Evolutionary conservation across 768 basidiomycete species (phyloP).

Genomic region (Pleurotus tuoliensis): DNA sequence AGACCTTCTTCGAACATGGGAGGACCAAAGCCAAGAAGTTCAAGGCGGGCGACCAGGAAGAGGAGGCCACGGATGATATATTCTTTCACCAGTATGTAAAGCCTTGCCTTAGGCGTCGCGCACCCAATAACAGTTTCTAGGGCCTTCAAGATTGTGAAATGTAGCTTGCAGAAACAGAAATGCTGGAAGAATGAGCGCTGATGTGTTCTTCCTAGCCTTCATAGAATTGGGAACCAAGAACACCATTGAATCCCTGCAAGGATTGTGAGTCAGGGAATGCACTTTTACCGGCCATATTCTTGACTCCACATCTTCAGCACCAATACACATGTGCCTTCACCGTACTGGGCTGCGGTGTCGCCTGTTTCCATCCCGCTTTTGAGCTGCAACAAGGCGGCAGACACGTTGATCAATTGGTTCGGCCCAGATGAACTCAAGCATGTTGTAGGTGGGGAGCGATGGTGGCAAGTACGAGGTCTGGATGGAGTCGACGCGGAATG

Average conservation of each 20-base stretch:
- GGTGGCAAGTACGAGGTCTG: conserved; percentile 81
- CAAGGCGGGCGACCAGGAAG: conserved; percentile 30
- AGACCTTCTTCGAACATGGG: conserved; percentile 47
- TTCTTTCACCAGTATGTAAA: conserved; percentile 64
- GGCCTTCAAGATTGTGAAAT: conserved; percentile 69
- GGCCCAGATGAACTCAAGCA: conserved; percentile 64
- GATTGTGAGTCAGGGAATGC: conserved; percentile 38
- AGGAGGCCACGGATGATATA: conserved; percentile 56
- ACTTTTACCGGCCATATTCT: background rate
- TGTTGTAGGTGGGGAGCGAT: conserved; percentile 72
- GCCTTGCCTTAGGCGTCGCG: background rate
- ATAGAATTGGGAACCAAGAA: conserved; percentile 61
- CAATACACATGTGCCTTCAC: conserved; percentile 67
- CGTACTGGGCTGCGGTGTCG: conserved; percentile 59
- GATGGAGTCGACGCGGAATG: conserved; percentile 66
- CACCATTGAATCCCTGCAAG: conserved; percentile 69
- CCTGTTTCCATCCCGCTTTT: conserved; percentile 54
- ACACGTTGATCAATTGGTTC: conserved; percentile 64
- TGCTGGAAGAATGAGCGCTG: background rate
- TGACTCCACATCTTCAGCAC: conserved; percentile 32
- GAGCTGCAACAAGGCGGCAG: conserved; percentile 60
- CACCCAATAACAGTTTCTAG: conserved; percentile 20
- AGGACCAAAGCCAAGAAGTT: conserved; percentile 38
- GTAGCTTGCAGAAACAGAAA: conserved; percentile 13
- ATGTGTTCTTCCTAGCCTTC: conserved; percentile 39